phyloP scores from a whole-genome alignment of 192 early-diverging fungal genomes.

The Haplosporangium gracile region DNA sequence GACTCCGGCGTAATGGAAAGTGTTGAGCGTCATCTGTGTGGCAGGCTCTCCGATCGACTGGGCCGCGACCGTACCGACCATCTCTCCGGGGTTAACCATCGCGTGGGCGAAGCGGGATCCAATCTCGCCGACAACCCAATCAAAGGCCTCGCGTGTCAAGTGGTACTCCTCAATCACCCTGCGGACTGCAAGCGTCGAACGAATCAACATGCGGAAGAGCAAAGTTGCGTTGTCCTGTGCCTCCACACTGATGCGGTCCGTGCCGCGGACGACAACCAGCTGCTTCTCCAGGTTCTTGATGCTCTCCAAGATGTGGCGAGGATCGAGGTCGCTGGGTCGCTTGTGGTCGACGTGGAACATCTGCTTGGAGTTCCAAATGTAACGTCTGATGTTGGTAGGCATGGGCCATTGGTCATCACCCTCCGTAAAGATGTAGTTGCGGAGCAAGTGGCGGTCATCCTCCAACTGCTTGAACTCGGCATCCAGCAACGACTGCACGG shows the following conservation, averaged over 20 bases:
- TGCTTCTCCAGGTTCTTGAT: slow-evolving; percentile 80
- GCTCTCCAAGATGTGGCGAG: slow-evolving; percentile 81
- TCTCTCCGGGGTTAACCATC: slow-evolving; percentile 95
- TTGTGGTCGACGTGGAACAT: slow-evolving; percentile 87
- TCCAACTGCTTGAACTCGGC: slow-evolving; percentile 84
- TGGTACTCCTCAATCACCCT: slow-evolving; percentile 93
- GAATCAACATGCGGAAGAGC: slow-evolving; percentile 86
- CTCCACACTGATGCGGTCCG: slow-evolving; percentile 87
- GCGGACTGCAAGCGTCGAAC: slow-evolving; percentile 86
- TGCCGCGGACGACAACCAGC: slow-evolving; percentile 86
- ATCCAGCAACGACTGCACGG: slow-evolving; percentile 70
- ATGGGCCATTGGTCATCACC: slow-evolving; percentile 86
- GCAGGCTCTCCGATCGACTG: slow-evolving; percentile 99
- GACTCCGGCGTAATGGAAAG: slow-evolving; percentile 99
- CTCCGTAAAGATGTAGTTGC: slow-evolving; percentile 84
- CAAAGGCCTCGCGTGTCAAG: slow-evolving; percentile 88
- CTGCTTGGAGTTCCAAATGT: slow-evolving; percentile 93
- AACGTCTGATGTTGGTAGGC: slow-evolving; percentile 89
- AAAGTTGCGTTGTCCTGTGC: slow-evolving; percentile 95
- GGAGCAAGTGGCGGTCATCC: slow-evolving; percentile 81
- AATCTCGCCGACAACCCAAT: slow-evolving; percentile 96
- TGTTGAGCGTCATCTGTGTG: slow-evolving; percentile 99
- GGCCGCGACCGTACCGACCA: slow-evolving; percentile 97
- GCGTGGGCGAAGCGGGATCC: slow-evolving; percentile 91
- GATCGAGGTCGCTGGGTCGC: slow-evolving; percentile 89